These are phyloP conservation scores for Myotisia sp. DNA, from an alignment of 2,329 filamentous ascomycete species.

Conservation along the genomic window DNA sequence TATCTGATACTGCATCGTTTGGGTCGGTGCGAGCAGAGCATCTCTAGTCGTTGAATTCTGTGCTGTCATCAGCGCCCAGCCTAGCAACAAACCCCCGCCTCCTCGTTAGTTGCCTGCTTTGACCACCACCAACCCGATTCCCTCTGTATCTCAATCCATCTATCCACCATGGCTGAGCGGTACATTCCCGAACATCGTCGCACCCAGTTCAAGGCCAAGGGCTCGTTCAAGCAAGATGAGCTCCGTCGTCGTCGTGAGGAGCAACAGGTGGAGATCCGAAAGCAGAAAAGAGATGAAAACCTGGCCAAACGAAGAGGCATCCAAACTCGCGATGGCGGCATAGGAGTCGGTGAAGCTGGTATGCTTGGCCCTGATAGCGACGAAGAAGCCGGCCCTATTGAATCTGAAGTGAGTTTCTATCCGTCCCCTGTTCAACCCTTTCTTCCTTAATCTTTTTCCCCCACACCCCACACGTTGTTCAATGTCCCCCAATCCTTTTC, in stretches of 20 bases:
- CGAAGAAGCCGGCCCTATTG: conserved; percentile 86
- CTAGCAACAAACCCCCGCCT: no score
- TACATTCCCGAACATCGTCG: conserved; percentile 99
- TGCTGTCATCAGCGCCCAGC: no score
- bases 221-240: conserved; percentile 97
- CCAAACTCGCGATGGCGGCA: conserved; percentile 53
- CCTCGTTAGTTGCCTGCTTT: no score
- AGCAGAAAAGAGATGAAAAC: conserved; percentile 97
- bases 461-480: no score
- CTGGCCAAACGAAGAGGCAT: conserved; percentile 96
- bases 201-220: conserved; percentile 99
- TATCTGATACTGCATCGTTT: no score
- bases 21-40: no score
- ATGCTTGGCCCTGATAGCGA: conserved; percentile 90
- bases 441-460: neutral
- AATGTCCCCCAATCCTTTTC: no score
- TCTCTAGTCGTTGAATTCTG: no score
- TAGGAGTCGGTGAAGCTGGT: conserved; percentile 46
- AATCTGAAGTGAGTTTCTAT: conserved; percentile 75
- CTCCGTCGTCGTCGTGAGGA: conserved; percentile 95
- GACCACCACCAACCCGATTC: neutral
- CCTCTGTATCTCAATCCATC: neutral
- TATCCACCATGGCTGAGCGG: conserved; percentile 73
- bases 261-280: conserved; percentile 97
- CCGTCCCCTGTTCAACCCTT: neutral